Percentiles rank a stretch among this genome's conserved stretches.
Evolutionary conservation across 768 basidiomycete species (phyloP).

Genomic region (Boletus subparvulus): DNA sequence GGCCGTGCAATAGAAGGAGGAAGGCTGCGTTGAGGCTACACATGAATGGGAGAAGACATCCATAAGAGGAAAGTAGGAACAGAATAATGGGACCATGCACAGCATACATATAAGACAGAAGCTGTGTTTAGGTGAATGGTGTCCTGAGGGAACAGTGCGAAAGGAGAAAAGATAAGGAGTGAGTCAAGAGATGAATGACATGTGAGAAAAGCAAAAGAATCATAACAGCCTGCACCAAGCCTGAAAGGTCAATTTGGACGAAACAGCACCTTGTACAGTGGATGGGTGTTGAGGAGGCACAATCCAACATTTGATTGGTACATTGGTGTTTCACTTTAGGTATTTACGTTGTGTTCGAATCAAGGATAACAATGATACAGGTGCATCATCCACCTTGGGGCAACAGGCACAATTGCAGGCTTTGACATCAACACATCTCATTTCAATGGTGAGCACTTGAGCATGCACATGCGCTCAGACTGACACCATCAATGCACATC

Average conservation of each 20-base stretch:
- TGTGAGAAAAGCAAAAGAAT: no score
- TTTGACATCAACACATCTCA: constrained; percentile 96
- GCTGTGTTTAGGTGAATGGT: no score
- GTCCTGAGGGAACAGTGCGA: no score
- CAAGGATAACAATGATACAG: constrained; percentile 37
- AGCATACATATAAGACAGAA: no score
- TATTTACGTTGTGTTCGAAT: no score
- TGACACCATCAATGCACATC: not conserved
- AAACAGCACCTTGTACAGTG: constrained; percentile 90
- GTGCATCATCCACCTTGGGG: constrained; percentile 89
- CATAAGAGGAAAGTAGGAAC: no score
- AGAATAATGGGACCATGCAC: no score
- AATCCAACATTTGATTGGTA: constrained; percentile 90
- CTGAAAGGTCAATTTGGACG: constrained; percentile 97
- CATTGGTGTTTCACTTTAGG: constrained; percentile 2
- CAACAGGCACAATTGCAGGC: constrained; percentile 67
- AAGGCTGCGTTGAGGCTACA: no score
- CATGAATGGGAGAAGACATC: no score
- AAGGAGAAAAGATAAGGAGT: no score
- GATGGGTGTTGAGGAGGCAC: constrained; percentile 93
- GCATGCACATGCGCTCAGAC: not conserved
- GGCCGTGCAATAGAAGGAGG: no score
- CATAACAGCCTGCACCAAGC: constrained; percentile 87
- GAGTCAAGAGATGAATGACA: no score
- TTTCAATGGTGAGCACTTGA: constrained; percentile 67